A percentile compares a stretch with the other conserved stretches of the same genome.
Evolutionary conservation across 2,329 filamentous ascomycete species (phyloP).

Genomic region (Sclerotinia nivalis): DNA sequence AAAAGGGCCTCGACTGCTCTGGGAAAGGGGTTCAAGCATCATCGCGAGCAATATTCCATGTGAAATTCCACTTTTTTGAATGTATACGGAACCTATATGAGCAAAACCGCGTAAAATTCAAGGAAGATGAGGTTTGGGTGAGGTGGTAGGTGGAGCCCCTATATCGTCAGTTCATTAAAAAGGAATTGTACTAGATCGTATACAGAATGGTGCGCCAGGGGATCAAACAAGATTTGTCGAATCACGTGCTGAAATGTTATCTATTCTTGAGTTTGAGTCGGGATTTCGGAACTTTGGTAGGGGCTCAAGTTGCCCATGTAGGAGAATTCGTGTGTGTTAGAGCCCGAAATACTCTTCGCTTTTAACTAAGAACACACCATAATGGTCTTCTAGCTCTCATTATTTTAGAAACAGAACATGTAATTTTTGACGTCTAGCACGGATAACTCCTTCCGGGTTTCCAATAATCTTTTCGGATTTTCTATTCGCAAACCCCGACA

Average conservation of each 20-base stretch:
- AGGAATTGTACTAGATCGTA: neutral
- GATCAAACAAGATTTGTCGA: neutral
- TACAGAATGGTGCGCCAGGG: neutral
- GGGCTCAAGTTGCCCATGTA: neutral
- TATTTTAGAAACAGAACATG: neutral
- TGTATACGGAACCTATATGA: constrained; percentile 10
- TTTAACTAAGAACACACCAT: neutral
- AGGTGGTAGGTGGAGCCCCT: neutral
- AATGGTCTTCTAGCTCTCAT: neutral
- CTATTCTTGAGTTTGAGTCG: neutral
- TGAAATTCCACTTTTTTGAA: constrained; percentile 16
- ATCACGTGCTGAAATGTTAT: constrained; percentile 13
- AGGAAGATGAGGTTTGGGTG: neutral
- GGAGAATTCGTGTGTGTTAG: neutral
- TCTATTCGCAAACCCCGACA: neutral
- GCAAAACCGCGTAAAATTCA: neutral
- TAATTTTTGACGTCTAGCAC: neutral
- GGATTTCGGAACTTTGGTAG: neutral
- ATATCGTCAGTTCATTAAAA: constrained; percentile 3
- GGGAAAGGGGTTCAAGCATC: constrained; percentile 19
- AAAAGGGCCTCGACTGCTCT: neutral
- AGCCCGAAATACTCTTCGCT: neutral
- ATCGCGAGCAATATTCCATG: constrained; percentile 10
- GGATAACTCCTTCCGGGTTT: neutral
- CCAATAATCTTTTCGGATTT: neutral